Percentiles rank a stretch among this genome's conserved stretches.
Conservation (phyloP, 768 basidiomycete species). For the Hypsizygus marmoreus region DNA sequence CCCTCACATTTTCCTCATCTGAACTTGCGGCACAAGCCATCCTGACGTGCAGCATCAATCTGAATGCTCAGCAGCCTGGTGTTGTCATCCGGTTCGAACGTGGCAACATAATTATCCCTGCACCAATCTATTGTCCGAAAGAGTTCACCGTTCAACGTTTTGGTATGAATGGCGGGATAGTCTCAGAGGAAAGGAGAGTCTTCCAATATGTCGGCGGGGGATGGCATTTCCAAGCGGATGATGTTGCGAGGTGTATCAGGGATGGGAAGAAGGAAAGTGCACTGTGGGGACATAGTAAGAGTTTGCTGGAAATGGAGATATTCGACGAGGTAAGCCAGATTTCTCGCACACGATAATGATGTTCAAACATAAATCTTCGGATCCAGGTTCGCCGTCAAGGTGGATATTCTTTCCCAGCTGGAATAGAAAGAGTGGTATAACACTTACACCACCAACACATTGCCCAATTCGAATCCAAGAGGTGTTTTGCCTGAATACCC, state of each 20-base stretch:
- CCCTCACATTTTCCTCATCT: slow-evolving; percentile 61
- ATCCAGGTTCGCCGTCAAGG: slow-evolving; percentile 67
- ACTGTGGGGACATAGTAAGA: slow-evolving; percentile 79
- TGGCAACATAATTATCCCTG: slow-evolving; percentile 63
- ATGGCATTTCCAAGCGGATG: slow-evolving; percentile 87
- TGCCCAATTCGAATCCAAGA: too few species aligned
- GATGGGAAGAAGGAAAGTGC: slow-evolving; percentile 75
- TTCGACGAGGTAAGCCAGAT: slow-evolving; percentile 71
- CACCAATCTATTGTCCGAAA: slow-evolving; percentile 69
- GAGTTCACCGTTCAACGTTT: slow-evolving; percentile 67
- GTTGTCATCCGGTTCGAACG: slow-evolving; percentile 74
- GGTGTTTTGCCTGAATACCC: too few species aligned
- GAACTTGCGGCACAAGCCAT: slow-evolving; percentile 72
- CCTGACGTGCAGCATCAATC: slow-evolving; percentile 68
- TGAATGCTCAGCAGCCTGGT: slow-evolving; percentile 47
- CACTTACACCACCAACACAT: background rate
- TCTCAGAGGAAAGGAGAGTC: slow-evolving; percentile 57
- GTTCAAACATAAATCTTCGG: background rate
- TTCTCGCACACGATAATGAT: background rate
- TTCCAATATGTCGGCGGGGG: slow-evolving; percentile 70
- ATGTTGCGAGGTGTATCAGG: slow-evolving; percentile 76
- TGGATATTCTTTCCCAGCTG: slow-evolving; percentile 60
- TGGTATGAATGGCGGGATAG: slow-evolving; percentile 45
- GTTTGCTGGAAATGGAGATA: slow-evolving; percentile 76
- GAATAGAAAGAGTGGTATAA: slow-evolving; percentile 55